phyloP scores from a whole-genome alignment of 768 basidiomycete genomes.

The Paxillus ammoniavirescens region DNA sequence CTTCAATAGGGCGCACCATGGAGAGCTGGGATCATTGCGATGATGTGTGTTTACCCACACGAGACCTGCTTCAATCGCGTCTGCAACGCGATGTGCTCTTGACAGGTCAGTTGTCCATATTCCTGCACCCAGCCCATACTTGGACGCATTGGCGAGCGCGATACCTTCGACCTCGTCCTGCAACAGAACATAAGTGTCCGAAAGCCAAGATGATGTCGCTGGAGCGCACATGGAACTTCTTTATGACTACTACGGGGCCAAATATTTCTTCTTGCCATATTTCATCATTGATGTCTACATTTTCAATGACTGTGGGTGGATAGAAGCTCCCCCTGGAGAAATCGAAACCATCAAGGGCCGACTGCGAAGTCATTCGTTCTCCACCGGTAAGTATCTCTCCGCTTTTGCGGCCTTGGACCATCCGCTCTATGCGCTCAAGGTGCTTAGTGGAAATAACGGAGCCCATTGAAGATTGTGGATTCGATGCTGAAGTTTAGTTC shows the following conservation, averaged over 20 bases:
- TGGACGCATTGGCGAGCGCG: constrained; percentile 67
- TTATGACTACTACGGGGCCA: constrained; percentile 79
- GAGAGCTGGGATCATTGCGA: constrained; percentile 85
- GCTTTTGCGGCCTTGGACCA: constrained; percentile 46
- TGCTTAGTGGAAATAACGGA: constrained; percentile 69
- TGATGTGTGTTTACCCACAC: constrained; percentile 92
- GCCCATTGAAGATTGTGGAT: constrained; percentile 75
- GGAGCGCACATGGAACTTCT: constrained; percentile 46
- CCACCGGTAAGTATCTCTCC: constrained; percentile 65
- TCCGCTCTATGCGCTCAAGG: constrained; percentile 59
- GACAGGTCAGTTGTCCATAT: constrained; percentile 79
- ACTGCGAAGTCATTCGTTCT: constrained; percentile 56
- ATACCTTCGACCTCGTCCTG: constrained; percentile 68
- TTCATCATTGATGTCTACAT: constrained; percentile 54
- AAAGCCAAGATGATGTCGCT: constrained; percentile 4
- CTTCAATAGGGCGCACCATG: constrained; percentile 52
- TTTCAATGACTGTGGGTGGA: constrained; percentile 72
- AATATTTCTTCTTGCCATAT: constrained; percentile 86
- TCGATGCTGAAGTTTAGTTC: constrained; percentile 48
- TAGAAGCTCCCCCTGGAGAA: constrained; percentile 74
- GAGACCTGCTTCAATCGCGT: constrained; percentile 67
- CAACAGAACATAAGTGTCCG: not conserved
- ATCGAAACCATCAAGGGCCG: constrained; percentile 67
- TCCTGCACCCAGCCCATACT: constrained; percentile 79
- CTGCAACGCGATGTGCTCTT: constrained; percentile 71